phyloP scores from a whole-genome alignment of 495 filamentous ascomycete genomes.

The Aspergillus bridgeri region DNA sequence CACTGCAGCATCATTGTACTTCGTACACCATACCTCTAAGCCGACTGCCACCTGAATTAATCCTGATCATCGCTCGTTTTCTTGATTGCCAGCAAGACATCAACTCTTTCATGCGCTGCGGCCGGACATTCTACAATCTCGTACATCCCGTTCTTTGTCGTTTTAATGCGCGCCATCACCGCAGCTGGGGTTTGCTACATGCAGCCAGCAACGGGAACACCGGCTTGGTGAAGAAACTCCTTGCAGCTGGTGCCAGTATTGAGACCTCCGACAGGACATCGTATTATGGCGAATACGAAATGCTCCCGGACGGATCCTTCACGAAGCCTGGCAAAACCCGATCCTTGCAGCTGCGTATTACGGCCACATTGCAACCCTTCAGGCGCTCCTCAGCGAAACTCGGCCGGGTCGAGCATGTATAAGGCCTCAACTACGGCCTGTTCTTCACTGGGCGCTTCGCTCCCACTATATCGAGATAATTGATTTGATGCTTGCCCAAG shows the following conservation, averaged over 20 bases:
- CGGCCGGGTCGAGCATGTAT: neutral
- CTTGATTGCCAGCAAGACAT: neutral
- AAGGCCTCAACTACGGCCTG: neutral
- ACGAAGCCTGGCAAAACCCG: neutral
- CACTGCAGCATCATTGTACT: neutral
- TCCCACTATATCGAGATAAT: neutral
- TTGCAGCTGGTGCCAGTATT: neutral
- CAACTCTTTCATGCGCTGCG: neutral
- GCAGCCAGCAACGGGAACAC: neutral
- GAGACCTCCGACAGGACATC: neutral
- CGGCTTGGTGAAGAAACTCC: neutral
- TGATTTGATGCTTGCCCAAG: neutral
- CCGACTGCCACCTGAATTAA: neutral
- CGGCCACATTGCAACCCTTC: neutral
- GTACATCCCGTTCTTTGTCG: neutral
- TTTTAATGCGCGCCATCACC: neutral
- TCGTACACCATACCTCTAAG: neutral
- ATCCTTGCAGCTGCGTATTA: neutral
- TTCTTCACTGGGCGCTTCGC: neutral
- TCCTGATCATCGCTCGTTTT: neutral
- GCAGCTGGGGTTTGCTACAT: neutral
- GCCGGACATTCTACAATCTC: neutral
- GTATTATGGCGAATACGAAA: neutral
- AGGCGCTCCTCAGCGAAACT: neutral
- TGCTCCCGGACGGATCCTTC: neutral